A percentile compares a stretch with the other conserved stretches of the same genome.
These are phyloP conservation scores for Hansenula lynferdii DNA, from an alignment of 1,139 yeast species.

Conservation along the genomic window DNA sequence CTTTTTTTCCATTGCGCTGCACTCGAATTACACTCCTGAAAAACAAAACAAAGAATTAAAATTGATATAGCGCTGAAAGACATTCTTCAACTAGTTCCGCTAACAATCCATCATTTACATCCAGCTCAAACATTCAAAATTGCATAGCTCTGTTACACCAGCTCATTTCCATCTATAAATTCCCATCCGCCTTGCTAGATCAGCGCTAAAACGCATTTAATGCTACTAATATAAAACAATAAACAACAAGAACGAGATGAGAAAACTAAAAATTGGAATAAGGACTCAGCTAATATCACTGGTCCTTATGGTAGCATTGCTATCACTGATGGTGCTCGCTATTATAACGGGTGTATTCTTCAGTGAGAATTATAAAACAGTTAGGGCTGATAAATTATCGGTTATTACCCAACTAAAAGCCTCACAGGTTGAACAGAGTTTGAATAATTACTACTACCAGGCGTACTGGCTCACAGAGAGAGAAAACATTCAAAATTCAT, in stretches of 20 bases:
- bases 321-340: slow-evolving; percentile 73
- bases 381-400: slow-evolving; percentile 66
- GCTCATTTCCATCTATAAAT: too few species aligned
- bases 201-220: too few species aligned
- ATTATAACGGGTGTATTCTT: slow-evolving; percentile 79
- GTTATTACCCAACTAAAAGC: slow-evolving; percentile 80
- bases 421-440: slow-evolving; percentile 68
- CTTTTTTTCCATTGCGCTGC: too few species aligned
- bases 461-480: slow-evolving; percentile 62
- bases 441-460: slow-evolving; percentile 63
- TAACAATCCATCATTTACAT: too few species aligned
- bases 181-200: too few species aligned
- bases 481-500: slow-evolving; percentile 54
- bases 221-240: too few species aligned
- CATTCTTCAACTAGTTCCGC: background rate
- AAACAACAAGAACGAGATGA: too few species aligned
- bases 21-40: background rate
- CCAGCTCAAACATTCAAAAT: too few species aligned
- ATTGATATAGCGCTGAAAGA: too few species aligned
- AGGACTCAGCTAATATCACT: slow-evolving; percentile 72
- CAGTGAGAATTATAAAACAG: slow-evolving; percentile 52
- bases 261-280: slow-evolving; percentile 30
- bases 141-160: too few species aligned
- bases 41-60: background rate
- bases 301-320: slow-evolving; percentile 69